Base-by-base conservation (phyloP, 2,329 filamentous ascomycete species). In the Periconia sp. region DNA sequence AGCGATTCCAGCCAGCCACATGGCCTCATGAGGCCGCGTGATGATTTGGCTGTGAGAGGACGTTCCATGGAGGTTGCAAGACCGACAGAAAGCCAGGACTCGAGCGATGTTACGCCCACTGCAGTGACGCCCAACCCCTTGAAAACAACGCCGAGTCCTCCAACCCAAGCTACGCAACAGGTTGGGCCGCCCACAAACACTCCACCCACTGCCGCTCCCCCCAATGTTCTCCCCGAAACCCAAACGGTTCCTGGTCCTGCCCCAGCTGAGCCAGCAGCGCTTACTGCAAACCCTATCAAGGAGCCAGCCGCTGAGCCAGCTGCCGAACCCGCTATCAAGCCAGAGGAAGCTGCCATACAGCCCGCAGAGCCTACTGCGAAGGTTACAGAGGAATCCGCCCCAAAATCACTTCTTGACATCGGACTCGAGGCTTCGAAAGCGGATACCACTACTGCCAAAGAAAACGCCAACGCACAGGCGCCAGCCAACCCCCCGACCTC, bases 11-110 rank as follows among this genome's bases (percentile, higher is more conserved):
- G 54, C 18, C 45, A 51, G 15, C 58, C 63, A 1, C 63, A 65
- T 30, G 62, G 59, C 30, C 47, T 71, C 23, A 58, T 47, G 45
- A 55, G 49, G 44, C 59, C 67, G 10, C 55, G 53, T 14, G 66
- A 68, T 6, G 57, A 47, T 9, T 37, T 60, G 5, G 27, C 54
- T 45, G 45, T 52, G 1, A 53, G 68, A 31, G 70, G 69, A 6
- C 60, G 64, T 47, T 63, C 64, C 8, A 62, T 70, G 53, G 71
- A 74, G 11, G 50, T 64, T 7, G 59, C 66, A 3, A 54, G 65
- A 13, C 48, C 58, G 15, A 49, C 43, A 5, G 58, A 20, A 19
- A 49, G 61, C 10, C 58, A 66, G 37, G 51, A 52, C 35, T 63
- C 61, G 9, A 63, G 59, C 49, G 60, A 65, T 41, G 53, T 60